Evolutionary conservation across 202 grass and related monocot genomes (phyloP).

Genomic region (Digitaria exilis): DNA sequence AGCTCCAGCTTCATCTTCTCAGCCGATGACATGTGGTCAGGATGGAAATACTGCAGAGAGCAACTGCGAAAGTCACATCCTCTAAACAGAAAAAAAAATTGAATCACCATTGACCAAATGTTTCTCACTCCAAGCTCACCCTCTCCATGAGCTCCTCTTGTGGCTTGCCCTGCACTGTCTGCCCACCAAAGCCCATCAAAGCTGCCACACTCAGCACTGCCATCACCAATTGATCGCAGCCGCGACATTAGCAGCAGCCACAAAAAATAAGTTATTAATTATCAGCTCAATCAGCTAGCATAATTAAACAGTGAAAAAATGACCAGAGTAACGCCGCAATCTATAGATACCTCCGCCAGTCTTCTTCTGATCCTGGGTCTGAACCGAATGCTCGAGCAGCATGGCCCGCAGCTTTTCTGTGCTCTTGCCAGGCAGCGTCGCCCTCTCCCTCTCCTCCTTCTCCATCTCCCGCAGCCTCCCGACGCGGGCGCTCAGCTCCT

Average conservation of each 20-base stretch:
- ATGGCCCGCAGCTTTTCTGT: background rate
- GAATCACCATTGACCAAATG: background rate
- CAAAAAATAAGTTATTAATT: background rate
- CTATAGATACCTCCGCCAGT: background rate
- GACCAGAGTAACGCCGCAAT: background rate
- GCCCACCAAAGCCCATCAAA: background rate
- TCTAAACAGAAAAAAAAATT: background rate
- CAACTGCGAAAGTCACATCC: background rate
- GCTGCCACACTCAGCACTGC: background rate
- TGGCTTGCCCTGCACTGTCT: background rate
- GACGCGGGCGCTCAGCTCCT: background rate
- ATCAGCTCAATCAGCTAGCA: background rate
- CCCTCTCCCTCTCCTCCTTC: background rate
- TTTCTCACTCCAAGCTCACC: background rate
- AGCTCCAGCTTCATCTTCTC: slow-evolving; percentile 8
- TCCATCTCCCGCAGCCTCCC: background rate
- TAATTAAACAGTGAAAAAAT: background rate
- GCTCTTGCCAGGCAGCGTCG: background rate
- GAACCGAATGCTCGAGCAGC: background rate
- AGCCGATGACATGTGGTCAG: background rate
- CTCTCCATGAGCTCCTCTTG: background rate
- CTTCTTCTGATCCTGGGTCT: slow-evolving; percentile 22
- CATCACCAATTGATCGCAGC: background rate
- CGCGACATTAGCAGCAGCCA: background rate
- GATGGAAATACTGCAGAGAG: slow-evolving; percentile 2